phyloP scores from a whole-genome alignment of 345 rosid species.

The Clausena lansium region DNA sequence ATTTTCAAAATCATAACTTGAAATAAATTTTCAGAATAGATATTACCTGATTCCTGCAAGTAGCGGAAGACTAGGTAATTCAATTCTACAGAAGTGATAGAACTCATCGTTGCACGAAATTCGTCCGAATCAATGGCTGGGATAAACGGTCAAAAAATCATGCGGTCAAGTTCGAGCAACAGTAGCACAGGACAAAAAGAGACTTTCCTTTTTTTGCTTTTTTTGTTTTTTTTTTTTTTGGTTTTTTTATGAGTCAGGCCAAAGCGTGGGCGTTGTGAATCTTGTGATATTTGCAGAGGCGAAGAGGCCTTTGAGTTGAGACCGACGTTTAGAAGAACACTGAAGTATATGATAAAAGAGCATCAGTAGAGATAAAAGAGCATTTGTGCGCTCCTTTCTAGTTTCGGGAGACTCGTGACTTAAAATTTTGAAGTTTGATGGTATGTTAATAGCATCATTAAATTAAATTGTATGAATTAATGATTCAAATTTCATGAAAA shows the following conservation, averaged over 20 bases:
- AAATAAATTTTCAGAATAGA: neutral
- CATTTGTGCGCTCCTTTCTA: too few species aligned
- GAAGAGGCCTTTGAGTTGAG: too few species aligned
- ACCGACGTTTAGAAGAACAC: too few species aligned
- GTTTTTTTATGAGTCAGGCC: neutral
- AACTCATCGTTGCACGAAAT: constrained; percentile 41
- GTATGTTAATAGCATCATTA: too few species aligned
- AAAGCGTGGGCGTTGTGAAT: neutral
- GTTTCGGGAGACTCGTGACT: too few species aligned
- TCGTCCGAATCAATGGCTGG: neutral
- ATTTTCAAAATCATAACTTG: neutral
- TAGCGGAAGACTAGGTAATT: constrained; percentile 91
- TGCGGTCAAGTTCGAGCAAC: constrained; percentile 5
- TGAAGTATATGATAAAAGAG: too few species aligned
- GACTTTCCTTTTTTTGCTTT: neutral
- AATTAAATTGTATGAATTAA: too few species aligned
- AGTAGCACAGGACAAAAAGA: neutral
- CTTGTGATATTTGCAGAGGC: too few species aligned
- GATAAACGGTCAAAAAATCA: neutral
- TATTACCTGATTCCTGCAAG: constrained; percentile 86
- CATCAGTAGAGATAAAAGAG: too few species aligned
- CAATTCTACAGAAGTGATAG: constrained; percentile 77
- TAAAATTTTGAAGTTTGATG: too few species aligned
- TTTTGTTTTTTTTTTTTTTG: too few species aligned
- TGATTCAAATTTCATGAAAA: too few species aligned